These are phyloP conservation scores for Rhodocollybia butyracea DNA, from an alignment of 768 basidiomycete species.

Conservation along the genomic window DNA sequence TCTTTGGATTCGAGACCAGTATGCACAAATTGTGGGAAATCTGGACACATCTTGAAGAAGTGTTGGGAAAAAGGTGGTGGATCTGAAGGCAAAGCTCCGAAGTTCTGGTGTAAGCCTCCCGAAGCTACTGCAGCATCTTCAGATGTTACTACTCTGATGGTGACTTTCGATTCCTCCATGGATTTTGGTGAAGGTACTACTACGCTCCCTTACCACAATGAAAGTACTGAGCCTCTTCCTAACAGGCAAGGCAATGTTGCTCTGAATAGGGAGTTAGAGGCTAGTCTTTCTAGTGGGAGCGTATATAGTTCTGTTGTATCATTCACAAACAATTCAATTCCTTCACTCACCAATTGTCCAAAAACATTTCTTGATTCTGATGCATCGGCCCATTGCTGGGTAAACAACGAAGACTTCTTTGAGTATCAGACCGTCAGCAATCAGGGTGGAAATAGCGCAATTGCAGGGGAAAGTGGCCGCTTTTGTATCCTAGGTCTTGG, in stretches of 20 bases:
- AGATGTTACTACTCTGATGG: background rate
- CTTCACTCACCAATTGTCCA: background rate
- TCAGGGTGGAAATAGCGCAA: background rate
- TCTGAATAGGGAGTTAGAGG: too few relatives aligned
- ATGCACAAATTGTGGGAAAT: background rate
- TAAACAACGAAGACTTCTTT: background rate
- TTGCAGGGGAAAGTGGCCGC: background rate
- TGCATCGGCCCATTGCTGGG: background rate
- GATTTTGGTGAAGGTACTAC: background rate
- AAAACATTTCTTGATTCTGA: background rate
- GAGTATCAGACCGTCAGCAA: background rate
- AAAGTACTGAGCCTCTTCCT: too few relatives aligned
- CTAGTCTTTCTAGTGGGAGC: too few relatives aligned
- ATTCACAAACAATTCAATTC: background rate
- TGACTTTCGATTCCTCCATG: background rate
- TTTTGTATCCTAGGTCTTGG: background rate
- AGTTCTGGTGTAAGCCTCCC: background rate
- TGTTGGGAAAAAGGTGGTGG: background rate
- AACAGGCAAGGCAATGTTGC: too few relatives aligned
- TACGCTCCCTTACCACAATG: too few relatives aligned
- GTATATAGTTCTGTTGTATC: background rate
- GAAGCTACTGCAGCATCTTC: background rate
- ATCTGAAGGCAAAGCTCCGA: background rate
- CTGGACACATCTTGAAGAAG: background rate
- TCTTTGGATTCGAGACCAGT: too few relatives aligned